Conservation (phyloP, 306 rosid species). For the Castanea sativa region DNA sequence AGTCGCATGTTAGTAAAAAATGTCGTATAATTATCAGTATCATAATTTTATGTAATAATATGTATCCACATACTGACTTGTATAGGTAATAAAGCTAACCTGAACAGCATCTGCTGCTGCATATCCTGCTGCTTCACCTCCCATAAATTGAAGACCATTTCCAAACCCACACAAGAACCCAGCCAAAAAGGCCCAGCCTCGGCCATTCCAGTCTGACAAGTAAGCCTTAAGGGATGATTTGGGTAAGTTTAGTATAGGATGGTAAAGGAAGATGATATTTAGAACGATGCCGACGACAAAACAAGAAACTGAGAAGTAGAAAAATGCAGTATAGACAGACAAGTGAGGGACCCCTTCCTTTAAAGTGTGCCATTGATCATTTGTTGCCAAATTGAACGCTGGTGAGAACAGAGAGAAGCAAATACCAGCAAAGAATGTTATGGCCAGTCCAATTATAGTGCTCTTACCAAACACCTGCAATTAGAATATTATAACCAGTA, state of each 20-base stretch:
- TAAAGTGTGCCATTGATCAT: conserved; percentile 85
- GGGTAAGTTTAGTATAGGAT: conserved; percentile 67
- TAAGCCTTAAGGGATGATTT: conserved; percentile 76
- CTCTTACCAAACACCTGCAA: conserved; percentile 78
- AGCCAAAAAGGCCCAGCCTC: conserved; percentile 92
- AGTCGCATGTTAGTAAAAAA: no score
- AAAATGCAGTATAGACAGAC: conserved; percentile 79
- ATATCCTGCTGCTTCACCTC: conserved; percentile 98
- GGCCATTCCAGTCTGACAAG: conserved; percentile 74
- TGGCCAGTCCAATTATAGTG: conserved; percentile 59
- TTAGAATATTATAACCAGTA: background rate
- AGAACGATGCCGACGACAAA: conserved; percentile 63
- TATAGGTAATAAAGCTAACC: conserved; percentile 41
- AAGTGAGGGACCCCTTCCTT: conserved; percentile 74
- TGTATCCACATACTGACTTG: background rate
- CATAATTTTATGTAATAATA: background rate
- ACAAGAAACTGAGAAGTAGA: conserved; percentile 81
- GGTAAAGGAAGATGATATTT: conserved; percentile 71
- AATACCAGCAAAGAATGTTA: conserved; percentile 73
- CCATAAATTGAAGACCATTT: conserved; percentile 95
- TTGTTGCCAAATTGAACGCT: conserved; percentile 89
- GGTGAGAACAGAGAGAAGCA: conserved; percentile 93
- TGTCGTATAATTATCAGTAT: background rate
- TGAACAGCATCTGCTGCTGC: conserved; percentile 99
- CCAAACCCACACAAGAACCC: conserved; percentile 92